Evolutionary conservation across 345 rosid species (phyloP).

Genomic region (Populus pruinosa): DNA sequence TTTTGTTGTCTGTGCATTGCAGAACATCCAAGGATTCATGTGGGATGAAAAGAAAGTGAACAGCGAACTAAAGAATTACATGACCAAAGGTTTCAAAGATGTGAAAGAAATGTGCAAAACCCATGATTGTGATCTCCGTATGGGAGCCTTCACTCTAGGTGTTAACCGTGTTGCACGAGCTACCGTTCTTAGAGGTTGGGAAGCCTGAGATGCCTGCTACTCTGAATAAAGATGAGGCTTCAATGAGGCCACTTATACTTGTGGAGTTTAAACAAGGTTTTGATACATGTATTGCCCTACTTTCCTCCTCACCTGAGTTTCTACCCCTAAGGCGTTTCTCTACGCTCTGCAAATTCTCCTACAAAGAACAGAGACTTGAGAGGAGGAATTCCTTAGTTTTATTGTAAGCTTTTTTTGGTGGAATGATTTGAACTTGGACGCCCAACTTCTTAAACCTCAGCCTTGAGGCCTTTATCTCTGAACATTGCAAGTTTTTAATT

Average conservation of each 20-base stretch:
- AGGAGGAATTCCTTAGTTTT: not conserved
- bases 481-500: too few species aligned
- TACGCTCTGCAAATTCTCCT: not conserved
- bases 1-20: conserved; percentile 15
- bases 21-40: conserved; percentile 98
- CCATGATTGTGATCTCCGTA: conserved; percentile 82
- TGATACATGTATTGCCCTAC: conserved; percentile 5
- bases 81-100: conserved; percentile 75
- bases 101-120: conserved; percentile 82
- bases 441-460: too few species aligned
- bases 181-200: conserved; percentile 89
- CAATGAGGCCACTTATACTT: conserved; percentile 8
- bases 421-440: not conserved
- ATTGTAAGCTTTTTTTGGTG: not conserved
- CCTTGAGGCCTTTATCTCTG: too few species aligned
- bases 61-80: conserved; percentile 66
- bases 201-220: conserved; percentile 43
- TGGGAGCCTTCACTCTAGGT: conserved; percentile 99
- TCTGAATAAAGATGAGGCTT: conserved; percentile 23
- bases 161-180: conserved; percentile 93
- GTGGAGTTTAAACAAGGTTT: conserved; percentile 2
- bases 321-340: not conserved
- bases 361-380: not conserved
- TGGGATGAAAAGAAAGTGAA: conserved; percentile 95
- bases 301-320: not conserved